Percentiles rank a stretch among this genome's conserved stretches.
Conservation (phyloP, 2,329 filamentous ascomycete genomes). For the Xylaria sp. region DNA sequence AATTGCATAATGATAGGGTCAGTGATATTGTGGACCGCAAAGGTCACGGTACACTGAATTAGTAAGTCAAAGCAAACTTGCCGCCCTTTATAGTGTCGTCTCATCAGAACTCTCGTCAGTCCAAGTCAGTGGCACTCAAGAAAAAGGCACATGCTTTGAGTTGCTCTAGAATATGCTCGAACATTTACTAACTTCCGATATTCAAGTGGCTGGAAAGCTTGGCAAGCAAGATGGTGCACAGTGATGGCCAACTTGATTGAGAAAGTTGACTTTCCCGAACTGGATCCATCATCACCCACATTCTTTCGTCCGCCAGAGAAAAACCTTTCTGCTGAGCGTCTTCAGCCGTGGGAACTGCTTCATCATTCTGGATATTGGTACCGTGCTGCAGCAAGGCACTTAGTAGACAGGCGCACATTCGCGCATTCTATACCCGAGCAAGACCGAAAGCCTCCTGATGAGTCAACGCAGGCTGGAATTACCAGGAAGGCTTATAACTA, state of each 20-base stretch:
- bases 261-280: constrained; percentile 56
- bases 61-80: constrained; percentile 45
- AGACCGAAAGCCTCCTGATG: constrained; percentile 58
- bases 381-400: constrained; percentile 63
- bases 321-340: constrained; percentile 59
- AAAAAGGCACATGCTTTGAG: neutral
- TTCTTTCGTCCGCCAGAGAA: constrained; percentile 66
- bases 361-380: constrained; percentile 74
- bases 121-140: neutral
- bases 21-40: constrained; percentile 79
- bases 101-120: no score
- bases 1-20: constrained; percentile 74
- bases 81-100: neutral
- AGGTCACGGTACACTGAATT: constrained; percentile 84
- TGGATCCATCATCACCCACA: constrained; percentile 50
- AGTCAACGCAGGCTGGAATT: constrained; percentile 52
- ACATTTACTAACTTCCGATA: constrained; percentile 6
- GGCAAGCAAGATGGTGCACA: constrained; percentile 77
- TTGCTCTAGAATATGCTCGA: neutral
- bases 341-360: constrained; percentile 67
- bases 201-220: constrained; percentile 78
- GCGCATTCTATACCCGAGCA: constrained; percentile 65
- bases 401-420: constrained; percentile 57
- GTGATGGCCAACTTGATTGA: constrained; percentile 68
- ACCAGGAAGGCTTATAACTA: constrained; percentile 62